Evolutionary conservation across 2,329 filamentous ascomycete species (phyloP).

Genomic region (Colletotrichum falcatum): DNA sequence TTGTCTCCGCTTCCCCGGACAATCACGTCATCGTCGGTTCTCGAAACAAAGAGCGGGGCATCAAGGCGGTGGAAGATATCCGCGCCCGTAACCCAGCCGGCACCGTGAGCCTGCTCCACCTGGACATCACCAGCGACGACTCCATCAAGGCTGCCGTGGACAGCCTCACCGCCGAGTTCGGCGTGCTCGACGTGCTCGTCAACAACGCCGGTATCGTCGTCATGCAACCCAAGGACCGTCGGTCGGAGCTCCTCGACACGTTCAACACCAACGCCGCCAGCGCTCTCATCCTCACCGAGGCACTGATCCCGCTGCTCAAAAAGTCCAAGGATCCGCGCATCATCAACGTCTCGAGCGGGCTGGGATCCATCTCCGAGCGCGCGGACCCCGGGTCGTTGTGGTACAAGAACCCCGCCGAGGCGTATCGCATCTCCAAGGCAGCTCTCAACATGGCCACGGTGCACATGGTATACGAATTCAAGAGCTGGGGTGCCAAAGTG

Average conservation of each 20-base stretch:
- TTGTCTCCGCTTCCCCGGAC: constrained; percentile 51
- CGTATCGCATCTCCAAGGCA: constrained; percentile 52
- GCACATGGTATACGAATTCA: constrained; percentile 46
- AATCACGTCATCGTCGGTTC: constrained; percentile 55
- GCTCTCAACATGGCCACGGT: constrained; percentile 53
- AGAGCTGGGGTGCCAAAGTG: constrained; percentile 48
- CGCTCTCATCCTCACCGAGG: constrained; percentile 46
- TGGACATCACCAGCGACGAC: constrained; percentile 70
- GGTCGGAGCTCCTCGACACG: constrained; percentile 62
- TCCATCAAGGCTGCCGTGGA: constrained; percentile 66
- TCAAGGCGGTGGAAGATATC: constrained; percentile 47
- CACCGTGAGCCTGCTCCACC: constrained; percentile 66
- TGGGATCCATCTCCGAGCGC: constrained; percentile 49
- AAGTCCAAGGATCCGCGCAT: constrained; percentile 47
- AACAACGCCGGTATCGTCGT: constrained; percentile 70
- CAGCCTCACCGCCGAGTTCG: constrained; percentile 61
- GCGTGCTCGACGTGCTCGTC: constrained; percentile 67
- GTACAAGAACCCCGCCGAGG: constrained; percentile 41
- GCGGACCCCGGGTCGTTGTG: constrained; percentile 40
- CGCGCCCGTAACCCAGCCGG: constrained; percentile 60
- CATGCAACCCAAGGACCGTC: constrained; percentile 61
- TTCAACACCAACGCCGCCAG: constrained; percentile 60
- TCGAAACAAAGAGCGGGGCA: constrained; percentile 53
- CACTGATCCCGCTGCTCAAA: constrained; percentile 48
- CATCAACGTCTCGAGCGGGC: constrained; percentile 50